Evolutionary conservation across 2,329 filamentous ascomycete species (phyloP).

Genomic region (Calycina herbarum): DNA sequence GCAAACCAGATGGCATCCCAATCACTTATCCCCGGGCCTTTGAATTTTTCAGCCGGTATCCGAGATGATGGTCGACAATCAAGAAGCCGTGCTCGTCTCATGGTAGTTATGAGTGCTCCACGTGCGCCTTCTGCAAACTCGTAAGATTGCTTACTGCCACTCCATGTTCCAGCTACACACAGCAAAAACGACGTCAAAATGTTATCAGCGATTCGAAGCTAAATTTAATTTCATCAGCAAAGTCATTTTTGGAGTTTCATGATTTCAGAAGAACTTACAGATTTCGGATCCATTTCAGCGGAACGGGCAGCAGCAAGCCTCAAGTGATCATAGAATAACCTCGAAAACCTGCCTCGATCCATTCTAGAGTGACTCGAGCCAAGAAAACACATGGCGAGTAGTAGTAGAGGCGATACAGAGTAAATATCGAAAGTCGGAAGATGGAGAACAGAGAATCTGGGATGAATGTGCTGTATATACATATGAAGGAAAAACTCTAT

Average conservation of each 20-base stretch:
- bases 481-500: conserved; percentile 34
- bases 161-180: conserved; percentile 34
- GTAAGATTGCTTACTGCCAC: conserved; percentile 33
- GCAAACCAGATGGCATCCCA: conserved; percentile 31
- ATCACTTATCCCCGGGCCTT: conserved; percentile 21
- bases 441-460: conserved; percentile 32
- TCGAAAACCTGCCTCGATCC: conserved; percentile 32
- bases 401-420: conserved; percentile 27
- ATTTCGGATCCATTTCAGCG: conserved; percentile 31
- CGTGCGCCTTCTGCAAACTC: conserved; percentile 35
- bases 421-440: conserved; percentile 35
- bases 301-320: conserved; percentile 26
- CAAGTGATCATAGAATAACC: conserved; percentile 33
- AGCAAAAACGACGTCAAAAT: conserved; percentile 34
- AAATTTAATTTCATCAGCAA: conserved; percentile 12
- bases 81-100: conserved; percentile 30
- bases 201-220: conserved; percentile 32
- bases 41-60: conserved; percentile 22
- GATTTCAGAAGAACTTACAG: conserved; percentile 20
- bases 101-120: conserved; percentile 32
- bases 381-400: conserved; percentile 36
- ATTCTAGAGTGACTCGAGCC: conserved; percentile 33
- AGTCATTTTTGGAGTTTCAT: not conserved
- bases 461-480: conserved; percentile 33
- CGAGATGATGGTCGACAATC: conserved; percentile 30